Evolutionary conservation across 2,329 filamentous ascomycete genomes (phyloP).

Genomic region (Phialophora chinensis): DNA sequence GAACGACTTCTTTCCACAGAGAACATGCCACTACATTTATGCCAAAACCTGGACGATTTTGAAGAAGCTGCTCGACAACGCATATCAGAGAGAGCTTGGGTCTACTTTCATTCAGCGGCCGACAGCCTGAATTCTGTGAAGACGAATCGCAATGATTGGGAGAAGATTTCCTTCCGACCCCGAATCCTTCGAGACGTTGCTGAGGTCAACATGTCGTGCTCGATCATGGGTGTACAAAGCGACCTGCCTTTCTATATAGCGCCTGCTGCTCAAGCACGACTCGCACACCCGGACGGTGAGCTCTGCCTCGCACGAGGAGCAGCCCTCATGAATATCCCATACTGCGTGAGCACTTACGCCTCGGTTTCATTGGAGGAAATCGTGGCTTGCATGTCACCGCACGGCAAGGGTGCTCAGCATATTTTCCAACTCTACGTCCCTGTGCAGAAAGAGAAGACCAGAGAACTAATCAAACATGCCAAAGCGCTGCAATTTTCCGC

Average conservation of each 20-base stretch:
- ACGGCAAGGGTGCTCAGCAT: neutral
- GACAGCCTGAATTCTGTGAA: constrained; percentile 25
- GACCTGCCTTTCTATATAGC: constrained; percentile 48
- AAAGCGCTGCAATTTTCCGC: constrained; percentile 55
- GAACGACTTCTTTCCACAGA: too few species aligned
- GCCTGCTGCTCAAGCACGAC: constrained; percentile 47
- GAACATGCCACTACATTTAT: too few species aligned
- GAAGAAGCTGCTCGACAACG: constrained; percentile 21
- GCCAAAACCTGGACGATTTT: constrained; percentile 16
- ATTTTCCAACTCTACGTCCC: constrained; percentile 64
- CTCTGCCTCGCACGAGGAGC: constrained; percentile 46
- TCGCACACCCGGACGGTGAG: constrained; percentile 46
- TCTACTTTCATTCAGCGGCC: constrained; percentile 27
- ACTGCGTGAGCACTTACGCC: constrained; percentile 35
- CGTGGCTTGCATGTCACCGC: neutral
- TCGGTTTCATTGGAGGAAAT: neutral
- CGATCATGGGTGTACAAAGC: constrained; percentile 45
- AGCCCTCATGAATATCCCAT: constrained; percentile 42
- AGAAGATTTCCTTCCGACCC: constrained; percentile 46
- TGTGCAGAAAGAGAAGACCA: constrained; percentile 59
- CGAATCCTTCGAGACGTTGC: constrained; percentile 51
- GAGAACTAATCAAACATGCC: constrained; percentile 55
- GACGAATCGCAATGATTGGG: constrained; percentile 34
- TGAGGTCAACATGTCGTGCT: constrained; percentile 19
- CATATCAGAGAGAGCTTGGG: constrained; percentile 25